Conservation (phyloP, 2,329 filamentous ascomycete species). For the Alternaria alternata region DNA sequence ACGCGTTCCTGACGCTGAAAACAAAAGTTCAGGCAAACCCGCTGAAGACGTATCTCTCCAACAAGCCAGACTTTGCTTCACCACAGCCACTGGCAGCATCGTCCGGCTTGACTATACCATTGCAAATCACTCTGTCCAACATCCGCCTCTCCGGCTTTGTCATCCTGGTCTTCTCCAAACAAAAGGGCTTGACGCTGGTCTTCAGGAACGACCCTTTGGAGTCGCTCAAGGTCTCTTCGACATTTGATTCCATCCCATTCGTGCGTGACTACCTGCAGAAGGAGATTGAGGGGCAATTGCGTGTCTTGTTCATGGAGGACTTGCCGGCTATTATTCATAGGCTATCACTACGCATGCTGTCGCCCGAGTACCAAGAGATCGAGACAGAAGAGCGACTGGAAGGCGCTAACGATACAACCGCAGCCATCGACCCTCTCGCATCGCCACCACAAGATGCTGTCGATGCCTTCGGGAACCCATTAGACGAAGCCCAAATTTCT, state of each 20-base stretch:
- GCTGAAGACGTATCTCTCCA: constrained; percentile 91
- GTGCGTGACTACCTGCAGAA: constrained; percentile 96
- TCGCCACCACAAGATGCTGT: constrained; percentile 83
- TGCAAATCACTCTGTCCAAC: constrained; percentile 95
- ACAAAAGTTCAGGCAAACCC: constrained; percentile 98
- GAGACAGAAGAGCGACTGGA: constrained; percentile 65
- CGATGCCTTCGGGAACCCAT: constrained; percentile 77
- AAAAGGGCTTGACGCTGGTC: constrained; percentile 94
- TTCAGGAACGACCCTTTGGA: constrained; percentile 98
- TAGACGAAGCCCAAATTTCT: constrained; percentile 78
- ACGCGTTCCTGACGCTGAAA: constrained; percentile 93
- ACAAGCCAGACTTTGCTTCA: constrained; percentile 90
- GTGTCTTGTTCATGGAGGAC: constrained; percentile 97
- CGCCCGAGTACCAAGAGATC: constrained; percentile 79
- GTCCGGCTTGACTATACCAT: constrained; percentile 92
- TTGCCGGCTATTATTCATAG: constrained; percentile 95
- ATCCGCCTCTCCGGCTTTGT: constrained; percentile 97
- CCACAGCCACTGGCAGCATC: constrained; percentile 90
- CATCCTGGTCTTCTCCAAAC: constrained; percentile 95
- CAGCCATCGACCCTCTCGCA: constrained; percentile 79
- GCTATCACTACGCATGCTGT: constrained; percentile 86
- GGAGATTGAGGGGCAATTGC: constrained; percentile 92
- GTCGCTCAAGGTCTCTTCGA: constrained; percentile 97
- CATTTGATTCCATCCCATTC: constrained; percentile 98
- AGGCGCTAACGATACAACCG: constrained; percentile 60